A percentile compares a stretch with the other conserved stretches of the same genome.
phyloP scores from a whole-genome alignment of 371 early-diverging fungal genomes.

The Haplosporangium sp. region DNA sequence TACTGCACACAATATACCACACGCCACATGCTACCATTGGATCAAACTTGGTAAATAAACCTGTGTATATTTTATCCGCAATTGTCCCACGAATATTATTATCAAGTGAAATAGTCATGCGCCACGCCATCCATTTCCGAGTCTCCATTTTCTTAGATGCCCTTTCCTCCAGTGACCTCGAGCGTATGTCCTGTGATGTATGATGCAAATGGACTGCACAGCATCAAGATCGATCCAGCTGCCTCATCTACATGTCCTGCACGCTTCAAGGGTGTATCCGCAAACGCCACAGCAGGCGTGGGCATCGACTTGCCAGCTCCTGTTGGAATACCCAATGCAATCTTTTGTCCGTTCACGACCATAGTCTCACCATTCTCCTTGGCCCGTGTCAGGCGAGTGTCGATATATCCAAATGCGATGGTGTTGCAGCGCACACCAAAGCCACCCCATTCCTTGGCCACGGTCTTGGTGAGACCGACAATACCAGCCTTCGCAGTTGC shows the following conservation, averaged over 20 bases:
- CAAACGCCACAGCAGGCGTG: conserved; percentile 55
- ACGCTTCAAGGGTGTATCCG: conserved; percentile 73
- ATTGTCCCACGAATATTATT: no score
- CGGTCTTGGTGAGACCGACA: conserved; percentile 68
- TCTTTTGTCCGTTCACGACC: conserved; percentile 75
- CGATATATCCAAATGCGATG: conserved; percentile 75
- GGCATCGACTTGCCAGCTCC: conserved; percentile 57
- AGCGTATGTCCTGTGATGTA: conserved; percentile 75
- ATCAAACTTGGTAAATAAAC: no score
- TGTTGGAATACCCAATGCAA: conserved; percentile 73
- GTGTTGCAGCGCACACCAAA: conserved; percentile 75
- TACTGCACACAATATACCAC: no score
- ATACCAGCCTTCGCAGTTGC: conserved; percentile 72
- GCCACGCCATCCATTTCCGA: no score
- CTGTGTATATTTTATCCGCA: no score
- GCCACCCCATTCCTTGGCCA: conserved; percentile 72
- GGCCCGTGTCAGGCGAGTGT: conserved; percentile 77
- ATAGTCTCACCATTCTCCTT: conserved; percentile 76
- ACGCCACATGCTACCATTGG: no score
- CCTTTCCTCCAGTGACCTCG: conserved; percentile 78
- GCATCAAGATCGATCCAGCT: conserved; percentile 71
- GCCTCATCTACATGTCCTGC: conserved; percentile 76
- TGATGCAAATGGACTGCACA: conserved; percentile 70
- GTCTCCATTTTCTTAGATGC: conserved; percentile 64
- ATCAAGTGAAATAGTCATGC: no score